A percentile compares a stretch with the other conserved stretches of the same genome.
phyloP scores from a whole-genome alignment of 1,139 yeast genomes.

The Diutina neorugosa region DNA sequence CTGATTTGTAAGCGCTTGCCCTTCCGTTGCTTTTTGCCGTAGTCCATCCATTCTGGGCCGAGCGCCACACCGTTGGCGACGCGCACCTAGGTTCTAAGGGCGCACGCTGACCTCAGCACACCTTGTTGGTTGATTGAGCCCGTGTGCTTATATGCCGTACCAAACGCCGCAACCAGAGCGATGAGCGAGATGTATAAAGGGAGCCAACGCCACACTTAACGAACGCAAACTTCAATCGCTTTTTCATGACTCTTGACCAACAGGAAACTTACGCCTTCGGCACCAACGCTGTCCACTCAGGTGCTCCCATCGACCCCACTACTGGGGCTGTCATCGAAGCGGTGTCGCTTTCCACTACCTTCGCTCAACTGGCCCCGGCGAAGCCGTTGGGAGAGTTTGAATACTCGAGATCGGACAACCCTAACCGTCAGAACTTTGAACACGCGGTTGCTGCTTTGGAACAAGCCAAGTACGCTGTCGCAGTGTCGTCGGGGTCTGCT shows the following conservation, averaged over 20 bases:
- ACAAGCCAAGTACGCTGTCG: conserved; percentile 66
- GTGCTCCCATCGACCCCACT: conserved; percentile 57
- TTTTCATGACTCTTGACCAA: not conserved
- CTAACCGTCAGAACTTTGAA: conserved; percentile 79
- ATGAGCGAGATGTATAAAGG: not conserved
- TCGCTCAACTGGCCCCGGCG: conserved; percentile 70
- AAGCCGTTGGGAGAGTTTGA: conserved; percentile 72
- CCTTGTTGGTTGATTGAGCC: not conserved
- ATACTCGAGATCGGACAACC: conserved; percentile 81
- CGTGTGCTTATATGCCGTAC: not conserved
- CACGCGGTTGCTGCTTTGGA: conserved; percentile 72
- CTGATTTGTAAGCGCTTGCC: not conserved
- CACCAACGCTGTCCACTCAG: conserved; percentile 78
- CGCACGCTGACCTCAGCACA: no score
- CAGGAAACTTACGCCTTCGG: conserved; percentile 37
- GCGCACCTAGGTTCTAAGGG: not conserved
- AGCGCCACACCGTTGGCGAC: not conserved
- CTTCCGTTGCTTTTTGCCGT: not conserved
- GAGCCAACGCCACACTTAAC: not conserved
- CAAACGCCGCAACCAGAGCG: not conserved
- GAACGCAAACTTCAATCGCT: not conserved
- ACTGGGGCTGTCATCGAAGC: conserved; percentile 89
- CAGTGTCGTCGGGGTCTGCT: conserved; percentile 80
- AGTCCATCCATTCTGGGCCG: not conserved
- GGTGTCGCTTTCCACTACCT: conserved; percentile 75